These are phyloP conservation scores for Ophiostoma perfectum DNA, from an alignment of 2,329 filamentous ascomycete species.

Conservation along the genomic window DNA sequence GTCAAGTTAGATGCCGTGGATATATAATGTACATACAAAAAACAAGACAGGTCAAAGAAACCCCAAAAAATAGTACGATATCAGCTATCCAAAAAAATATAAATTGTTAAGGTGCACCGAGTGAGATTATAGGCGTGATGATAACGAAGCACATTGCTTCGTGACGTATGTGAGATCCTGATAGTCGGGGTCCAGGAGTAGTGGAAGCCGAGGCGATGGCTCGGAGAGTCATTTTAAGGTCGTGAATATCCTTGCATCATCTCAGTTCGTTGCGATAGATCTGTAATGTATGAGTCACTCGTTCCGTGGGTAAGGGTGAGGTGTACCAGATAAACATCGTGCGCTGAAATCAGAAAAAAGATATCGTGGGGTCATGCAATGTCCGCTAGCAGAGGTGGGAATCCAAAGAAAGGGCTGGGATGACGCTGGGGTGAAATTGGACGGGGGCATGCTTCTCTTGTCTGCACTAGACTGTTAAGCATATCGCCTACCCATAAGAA, in stretches of 20 bases:
- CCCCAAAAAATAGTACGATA: neutral
- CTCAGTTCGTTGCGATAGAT: neutral
- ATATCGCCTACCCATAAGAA: slow-evolving; percentile 34
- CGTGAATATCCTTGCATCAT: neutral
- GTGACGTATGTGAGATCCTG: too few relatives aligned
- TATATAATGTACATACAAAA: neutral
- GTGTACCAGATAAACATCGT: neutral
- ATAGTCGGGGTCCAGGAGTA: neutral
- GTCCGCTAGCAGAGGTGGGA: neutral
- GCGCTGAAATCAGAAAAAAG: neutral
- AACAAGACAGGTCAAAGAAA: neutral
- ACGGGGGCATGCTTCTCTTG: neutral
- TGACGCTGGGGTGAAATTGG: neutral
- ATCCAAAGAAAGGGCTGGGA: neutral
- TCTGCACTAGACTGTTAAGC: slow-evolving; percentile 14
- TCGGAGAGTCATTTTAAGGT: neutral
- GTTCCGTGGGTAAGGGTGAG: neutral
- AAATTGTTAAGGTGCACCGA: neutral
- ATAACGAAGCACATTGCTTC: too few relatives aligned
- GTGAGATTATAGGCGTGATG: too few relatives aligned
- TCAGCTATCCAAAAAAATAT: neutral
- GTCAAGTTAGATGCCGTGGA: neutral
- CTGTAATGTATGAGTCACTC: slow-evolving; percentile 2
- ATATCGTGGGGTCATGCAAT: neutral
- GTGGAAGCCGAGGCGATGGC: too few relatives aligned